A percentile compares a stretch with the other conserved stretches of the same genome.
Evolutionary conservation across 2,329 filamentous ascomycete species (phyloP).

Genomic region (Apiospora pterosperma): DNA sequence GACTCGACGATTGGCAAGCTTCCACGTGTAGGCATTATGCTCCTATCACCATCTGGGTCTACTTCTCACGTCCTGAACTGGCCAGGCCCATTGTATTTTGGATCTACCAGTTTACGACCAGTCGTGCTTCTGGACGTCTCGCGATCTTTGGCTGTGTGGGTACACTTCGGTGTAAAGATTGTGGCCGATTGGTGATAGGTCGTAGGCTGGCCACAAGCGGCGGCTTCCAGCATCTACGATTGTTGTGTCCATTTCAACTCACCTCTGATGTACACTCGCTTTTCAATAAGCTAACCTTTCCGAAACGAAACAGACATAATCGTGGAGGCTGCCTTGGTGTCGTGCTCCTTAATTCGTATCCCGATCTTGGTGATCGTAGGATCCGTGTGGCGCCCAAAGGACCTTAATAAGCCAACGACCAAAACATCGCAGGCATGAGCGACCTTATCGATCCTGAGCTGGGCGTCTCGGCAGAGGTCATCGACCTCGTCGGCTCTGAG

Average conservation of each 20-base stretch:
- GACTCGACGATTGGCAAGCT: not conserved
- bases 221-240: not conserved
- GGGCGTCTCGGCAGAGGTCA: not conserved
- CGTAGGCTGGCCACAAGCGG: not conserved
- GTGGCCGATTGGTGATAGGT: not conserved
- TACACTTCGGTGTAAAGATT: not conserved
- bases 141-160: not conserved
- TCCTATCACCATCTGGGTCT: not conserved
- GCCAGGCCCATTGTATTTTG: not conserved
- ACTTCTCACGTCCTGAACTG: not conserved
- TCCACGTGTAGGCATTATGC: not conserved
- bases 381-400: not conserved
- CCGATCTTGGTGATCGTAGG: not conserved
- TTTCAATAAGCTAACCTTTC: not conserved
- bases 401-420: not conserved
- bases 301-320: not conserved
- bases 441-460: not conserved
- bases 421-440: not conserved
- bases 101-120: not conserved
- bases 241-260: not conserved
- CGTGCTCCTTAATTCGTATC: not conserved
- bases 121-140: not conserved
- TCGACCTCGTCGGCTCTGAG: not conserved
- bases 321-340: not conserved
- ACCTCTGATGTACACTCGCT: too few relatives aligned